Evolutionary conservation across 1,139 yeast species (phyloP).

Genomic region (Taphrina flavorubra): DNA sequence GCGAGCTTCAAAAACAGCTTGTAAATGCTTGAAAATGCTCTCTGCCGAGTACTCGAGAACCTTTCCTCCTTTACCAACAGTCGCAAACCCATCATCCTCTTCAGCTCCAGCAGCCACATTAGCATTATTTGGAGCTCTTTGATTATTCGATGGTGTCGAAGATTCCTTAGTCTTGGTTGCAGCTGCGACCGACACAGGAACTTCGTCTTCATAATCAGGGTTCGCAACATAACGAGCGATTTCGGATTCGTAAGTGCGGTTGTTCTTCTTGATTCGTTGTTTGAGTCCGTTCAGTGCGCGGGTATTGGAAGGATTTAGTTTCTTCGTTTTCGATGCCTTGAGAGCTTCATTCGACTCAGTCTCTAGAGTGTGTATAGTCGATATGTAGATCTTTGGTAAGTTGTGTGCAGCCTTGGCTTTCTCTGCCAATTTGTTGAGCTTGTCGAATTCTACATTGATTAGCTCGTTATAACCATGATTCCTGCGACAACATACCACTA

Average conservation of each 20-base stretch:
- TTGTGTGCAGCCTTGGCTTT: conserved; percentile 73
- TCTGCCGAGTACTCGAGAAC: conserved; percentile 53
- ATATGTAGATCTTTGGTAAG: conserved; percentile 74
- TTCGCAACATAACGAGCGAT: conserved; percentile 67
- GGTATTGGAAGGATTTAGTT: conserved; percentile 80
- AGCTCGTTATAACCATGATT: not conserved
- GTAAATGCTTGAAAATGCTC: conserved; percentile 73
- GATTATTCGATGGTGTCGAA: not conserved
- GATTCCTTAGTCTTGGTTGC: conserved; percentile 43
- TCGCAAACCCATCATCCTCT: conserved; percentile 54
- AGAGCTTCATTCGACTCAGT: conserved; percentile 65
- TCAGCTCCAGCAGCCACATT: conserved; percentile 32
- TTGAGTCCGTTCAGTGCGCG: conserved; percentile 85
- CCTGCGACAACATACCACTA: conserved; percentile 44
- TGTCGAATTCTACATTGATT: conserved; percentile 69
- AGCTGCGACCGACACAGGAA: conserved; percentile 46
- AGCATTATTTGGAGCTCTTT: conserved; percentile 27
- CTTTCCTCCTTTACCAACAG: conserved; percentile 56
- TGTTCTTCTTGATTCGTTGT: conserved; percentile 85
- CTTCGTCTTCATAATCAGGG: conserved; percentile 60
- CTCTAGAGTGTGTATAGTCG: conserved; percentile 73
- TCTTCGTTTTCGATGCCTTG: conserved; percentile 68
- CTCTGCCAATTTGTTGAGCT: conserved; percentile 67
- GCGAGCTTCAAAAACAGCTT: conserved; percentile 81
- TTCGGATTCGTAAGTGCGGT: conserved; percentile 67